Evolutionary conservation across 225 moss, liverwort and hornwort genomes (phyloP).

Genomic region (Neckera pumila): DNA sequence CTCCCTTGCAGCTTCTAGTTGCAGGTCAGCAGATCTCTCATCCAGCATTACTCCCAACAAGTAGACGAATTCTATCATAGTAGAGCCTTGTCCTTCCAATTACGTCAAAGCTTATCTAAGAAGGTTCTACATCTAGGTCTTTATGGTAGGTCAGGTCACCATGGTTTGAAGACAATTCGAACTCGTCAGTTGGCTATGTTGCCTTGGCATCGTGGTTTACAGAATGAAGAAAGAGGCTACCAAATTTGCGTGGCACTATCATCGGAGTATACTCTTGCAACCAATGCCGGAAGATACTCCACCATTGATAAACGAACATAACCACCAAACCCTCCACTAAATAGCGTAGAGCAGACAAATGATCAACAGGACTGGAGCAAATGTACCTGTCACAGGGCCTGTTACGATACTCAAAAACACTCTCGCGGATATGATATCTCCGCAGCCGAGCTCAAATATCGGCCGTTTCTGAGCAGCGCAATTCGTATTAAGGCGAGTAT

Average conservation of each 20-base stretch:
- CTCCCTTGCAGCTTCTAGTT: background rate
- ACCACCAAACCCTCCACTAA: background rate
- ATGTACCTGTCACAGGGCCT: background rate
- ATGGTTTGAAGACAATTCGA: background rate
- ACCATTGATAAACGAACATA: background rate
- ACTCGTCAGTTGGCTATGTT: background rate
- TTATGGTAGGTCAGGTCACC: background rate
- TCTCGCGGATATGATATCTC: too few relatives aligned
- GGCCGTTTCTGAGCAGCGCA: background rate
- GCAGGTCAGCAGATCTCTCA: background rate
- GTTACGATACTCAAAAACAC: background rate
- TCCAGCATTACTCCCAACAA: background rate
- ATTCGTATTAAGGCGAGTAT: background rate
- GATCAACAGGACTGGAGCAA: background rate
- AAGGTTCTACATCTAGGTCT: background rate
- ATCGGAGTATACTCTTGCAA: background rate
- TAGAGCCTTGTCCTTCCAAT: background rate
- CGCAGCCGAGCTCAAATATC: background rate
- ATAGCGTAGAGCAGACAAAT: background rate
- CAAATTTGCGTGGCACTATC: background rate
- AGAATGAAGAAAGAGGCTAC: background rate
- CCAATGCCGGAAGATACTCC: too few relatives aligned
- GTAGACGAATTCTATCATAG: background rate
- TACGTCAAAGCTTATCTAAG: background rate
- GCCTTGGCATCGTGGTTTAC: background rate